Evolutionary conservation across 73 alveolate species (phyloP).

Genomic region (Blepharisma japonicum): DNA sequence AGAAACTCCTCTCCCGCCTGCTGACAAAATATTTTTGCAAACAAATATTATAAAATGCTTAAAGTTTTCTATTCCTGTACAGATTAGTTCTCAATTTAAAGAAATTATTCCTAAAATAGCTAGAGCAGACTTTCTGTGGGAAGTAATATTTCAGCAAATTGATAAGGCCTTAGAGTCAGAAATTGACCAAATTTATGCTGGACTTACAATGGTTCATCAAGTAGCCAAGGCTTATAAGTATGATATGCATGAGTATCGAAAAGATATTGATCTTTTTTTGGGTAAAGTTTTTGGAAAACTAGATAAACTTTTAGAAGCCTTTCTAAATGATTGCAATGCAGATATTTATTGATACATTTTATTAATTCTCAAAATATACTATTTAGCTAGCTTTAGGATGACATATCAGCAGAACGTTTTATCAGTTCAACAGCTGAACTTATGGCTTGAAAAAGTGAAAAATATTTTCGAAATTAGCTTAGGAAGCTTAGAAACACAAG

Average conservation of each 20-base stretch:
- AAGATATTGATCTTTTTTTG: slow-evolving; percentile 37
- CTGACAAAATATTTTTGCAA: neutral
- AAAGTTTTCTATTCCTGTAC: neutral
- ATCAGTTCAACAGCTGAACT: too few species aligned
- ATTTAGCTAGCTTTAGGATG: too few species aligned
- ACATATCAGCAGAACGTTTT: too few species aligned
- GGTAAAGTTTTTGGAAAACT: slow-evolving; percentile 36
- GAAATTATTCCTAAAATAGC: neutral
- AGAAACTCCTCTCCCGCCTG: neutral
- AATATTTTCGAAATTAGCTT: too few species aligned
- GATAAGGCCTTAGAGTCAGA: neutral
- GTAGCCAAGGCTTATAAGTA: slow-evolving; percentile 32
- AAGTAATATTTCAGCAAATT: neutral
- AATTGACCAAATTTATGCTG: too few species aligned
- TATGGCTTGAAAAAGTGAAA: too few species aligned
- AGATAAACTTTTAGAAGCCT: slow-evolving; percentile 31
- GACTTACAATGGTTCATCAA: too few species aligned
- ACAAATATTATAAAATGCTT: neutral
- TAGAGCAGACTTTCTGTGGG: neutral
- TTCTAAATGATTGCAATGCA: slow-evolving; percentile 28
- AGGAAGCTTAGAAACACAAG: too few species aligned
- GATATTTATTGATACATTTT: slow-evolving; percentile 31
- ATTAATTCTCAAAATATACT: neutral
- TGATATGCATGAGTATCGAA: slow-evolving; percentile 43
- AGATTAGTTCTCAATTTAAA: neutral